These are phyloP conservation scores for Fusarium concolor DNA, from an alignment of 2,329 filamentous ascomycete species.

Conservation along the genomic window DNA sequence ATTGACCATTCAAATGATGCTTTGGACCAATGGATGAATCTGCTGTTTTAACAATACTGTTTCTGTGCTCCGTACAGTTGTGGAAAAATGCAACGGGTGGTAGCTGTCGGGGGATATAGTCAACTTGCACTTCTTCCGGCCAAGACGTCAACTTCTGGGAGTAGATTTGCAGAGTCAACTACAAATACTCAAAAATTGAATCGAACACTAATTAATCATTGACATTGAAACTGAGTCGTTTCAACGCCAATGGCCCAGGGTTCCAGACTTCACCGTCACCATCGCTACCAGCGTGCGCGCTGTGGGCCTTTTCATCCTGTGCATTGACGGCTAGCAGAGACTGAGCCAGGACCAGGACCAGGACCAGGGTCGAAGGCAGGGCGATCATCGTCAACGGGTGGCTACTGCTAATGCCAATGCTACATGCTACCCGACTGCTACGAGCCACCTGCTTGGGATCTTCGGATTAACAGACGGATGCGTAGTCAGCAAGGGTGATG, in stretches of 20 bases:
- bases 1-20: background rate
- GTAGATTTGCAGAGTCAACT: too few relatives aligned
- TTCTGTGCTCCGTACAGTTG: background rate
- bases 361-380: slow-evolving; percentile 42
- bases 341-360: slow-evolving; percentile 36
- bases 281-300: slow-evolving; percentile 36
- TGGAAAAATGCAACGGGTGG: background rate
- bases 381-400: slow-evolving; percentile 49
- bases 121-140: background rate
- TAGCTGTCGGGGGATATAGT: background rate
- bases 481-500: slow-evolving; percentile 25
- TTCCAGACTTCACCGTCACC: slow-evolving; percentile 42
- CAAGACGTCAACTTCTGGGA: background rate
- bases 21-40: too few relatives aligned
- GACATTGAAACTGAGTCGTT: slow-evolving; percentile 14
- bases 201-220: background rate
- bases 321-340: slow-evolving; percentile 28
- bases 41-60: background rate
- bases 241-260: slow-evolving; percentile 21
- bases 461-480: slow-evolving; percentile 27
- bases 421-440: slow-evolving; percentile 12
- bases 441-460: slow-evolving; percentile 45
- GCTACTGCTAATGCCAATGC: slow-evolving; percentile 23
- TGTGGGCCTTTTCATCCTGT: slow-evolving; percentile 27
- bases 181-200: too few relatives aligned